A percentile compares a stretch with the other conserved stretches of the same genome.
These are phyloP conservation scores for Entophlyctis luteolus DNA, from an alignment of 192 early-diverging fungal species.

Conservation along the genomic window DNA sequence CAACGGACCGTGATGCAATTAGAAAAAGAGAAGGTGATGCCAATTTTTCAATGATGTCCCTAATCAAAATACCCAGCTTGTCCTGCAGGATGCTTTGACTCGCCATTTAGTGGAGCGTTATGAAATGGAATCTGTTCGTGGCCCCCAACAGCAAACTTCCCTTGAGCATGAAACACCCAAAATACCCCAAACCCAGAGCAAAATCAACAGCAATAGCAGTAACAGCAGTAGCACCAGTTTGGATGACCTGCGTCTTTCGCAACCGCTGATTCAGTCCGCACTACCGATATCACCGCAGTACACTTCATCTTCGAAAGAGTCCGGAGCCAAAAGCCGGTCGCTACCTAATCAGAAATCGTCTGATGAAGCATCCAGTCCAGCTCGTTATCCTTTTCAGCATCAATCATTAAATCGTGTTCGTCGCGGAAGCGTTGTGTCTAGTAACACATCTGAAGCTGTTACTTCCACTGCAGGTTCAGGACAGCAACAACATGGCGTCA, in stretches of 20 bases:
- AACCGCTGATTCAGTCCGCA: neutral
- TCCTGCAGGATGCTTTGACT: constrained; percentile 14
- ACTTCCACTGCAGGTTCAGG: too few species aligned
- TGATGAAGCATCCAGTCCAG: neutral
- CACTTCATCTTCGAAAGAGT: neutral
- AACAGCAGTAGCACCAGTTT: neutral
- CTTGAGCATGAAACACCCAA: neutral
- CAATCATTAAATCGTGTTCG: neutral
- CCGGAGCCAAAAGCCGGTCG: neutral
- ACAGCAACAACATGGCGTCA: too few species aligned
- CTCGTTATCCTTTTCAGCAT: neutral
- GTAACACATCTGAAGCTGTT: too few species aligned
- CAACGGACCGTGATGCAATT: constrained; percentile 15
- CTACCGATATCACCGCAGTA: neutral
- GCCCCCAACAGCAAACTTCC: neutral
- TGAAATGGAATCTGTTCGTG: neutral
- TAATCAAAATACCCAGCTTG: neutral
- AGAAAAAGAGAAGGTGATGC: constrained; percentile 10
- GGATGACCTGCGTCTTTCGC: neutral
- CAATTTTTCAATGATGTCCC: neutral
- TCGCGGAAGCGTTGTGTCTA: neutral
- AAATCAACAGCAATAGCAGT: neutral
- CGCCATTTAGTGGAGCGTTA: constrained; percentile 7
- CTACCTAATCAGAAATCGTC: neutral
- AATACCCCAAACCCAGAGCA: neutral